These are phyloP conservation scores for Parachaetomium inaequale DNA, from an alignment of 495 filamentous ascomycete species.

Conservation along the genomic window DNA sequence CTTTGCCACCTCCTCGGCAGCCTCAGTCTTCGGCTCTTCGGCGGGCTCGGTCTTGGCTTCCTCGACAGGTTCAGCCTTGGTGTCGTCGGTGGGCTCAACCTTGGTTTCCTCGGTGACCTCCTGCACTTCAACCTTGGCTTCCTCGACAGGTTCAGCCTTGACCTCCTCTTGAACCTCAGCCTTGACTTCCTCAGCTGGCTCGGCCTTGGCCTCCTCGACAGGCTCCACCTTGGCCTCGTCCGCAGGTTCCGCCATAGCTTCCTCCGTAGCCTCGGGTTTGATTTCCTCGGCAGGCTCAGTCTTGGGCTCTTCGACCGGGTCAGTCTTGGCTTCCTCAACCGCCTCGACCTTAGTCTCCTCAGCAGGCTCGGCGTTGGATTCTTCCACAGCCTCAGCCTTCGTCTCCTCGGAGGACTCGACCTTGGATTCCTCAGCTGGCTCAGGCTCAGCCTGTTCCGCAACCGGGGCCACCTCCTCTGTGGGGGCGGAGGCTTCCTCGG, in stretches of 20 bases:
- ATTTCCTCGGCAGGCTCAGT: neutral
- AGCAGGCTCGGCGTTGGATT: constrained; percentile 4
- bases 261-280: neutral
- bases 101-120: neutral
- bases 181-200: constrained; percentile 9
- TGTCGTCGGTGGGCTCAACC: neutral
- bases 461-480: neutral
- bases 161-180: neutral
- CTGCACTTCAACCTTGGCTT: no score
- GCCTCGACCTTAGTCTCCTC: constrained; percentile 9
- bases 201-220: constrained; percentile 8
- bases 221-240: constrained; percentile 13
- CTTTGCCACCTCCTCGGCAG: neutral
- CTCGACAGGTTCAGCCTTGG: neutral
- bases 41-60: neutral
- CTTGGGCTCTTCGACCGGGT: constrained; percentile 6
- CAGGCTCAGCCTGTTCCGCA: neutral
- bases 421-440: neutral
- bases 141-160: neutral
- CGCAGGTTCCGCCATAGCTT: neutral
- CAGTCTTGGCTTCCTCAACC: constrained; percentile 12
- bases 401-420: no score
- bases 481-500: constrained; percentile 15
- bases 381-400: neutral
- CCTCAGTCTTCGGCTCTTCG: neutral